phyloP scores from a whole-genome alignment of 768 basidiomycete genomes.

The Lactarius sp. region DNA sequence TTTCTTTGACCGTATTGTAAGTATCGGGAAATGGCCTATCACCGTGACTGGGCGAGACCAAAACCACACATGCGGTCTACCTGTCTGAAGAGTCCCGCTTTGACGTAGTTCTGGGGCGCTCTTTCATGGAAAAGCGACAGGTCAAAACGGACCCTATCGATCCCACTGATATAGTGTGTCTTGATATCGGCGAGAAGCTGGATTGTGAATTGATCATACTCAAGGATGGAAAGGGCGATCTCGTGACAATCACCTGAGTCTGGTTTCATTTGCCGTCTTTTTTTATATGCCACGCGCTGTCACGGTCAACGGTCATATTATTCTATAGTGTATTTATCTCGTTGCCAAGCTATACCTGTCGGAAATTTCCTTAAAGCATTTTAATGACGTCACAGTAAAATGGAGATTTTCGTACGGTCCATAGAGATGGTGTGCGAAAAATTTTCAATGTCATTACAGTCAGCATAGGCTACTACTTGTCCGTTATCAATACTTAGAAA shows the following conservation, averaged over 20 bases:
- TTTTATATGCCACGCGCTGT: background rate
- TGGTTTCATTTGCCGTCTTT: background rate
- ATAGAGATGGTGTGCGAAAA: too few species aligned
- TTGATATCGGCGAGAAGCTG: slow-evolving; percentile 89
- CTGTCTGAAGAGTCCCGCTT: slow-evolving; percentile 94
- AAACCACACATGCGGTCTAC: slow-evolving; percentile 56
- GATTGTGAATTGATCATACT: slow-evolving; percentile 90
- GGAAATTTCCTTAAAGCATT: too few species aligned
- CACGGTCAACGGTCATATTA: background rate
- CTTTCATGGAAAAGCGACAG: slow-evolving; percentile 72
- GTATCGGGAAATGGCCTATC: slow-evolving; percentile 82
- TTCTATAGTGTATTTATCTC: background rate
- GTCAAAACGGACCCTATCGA: slow-evolving; percentile 80
- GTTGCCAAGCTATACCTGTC: too few species aligned
- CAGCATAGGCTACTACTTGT: too few species aligned
- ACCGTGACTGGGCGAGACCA: slow-evolving; percentile 46
- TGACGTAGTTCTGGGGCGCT: slow-evolving; percentile 88
- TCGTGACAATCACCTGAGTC: slow-evolving; percentile 75
- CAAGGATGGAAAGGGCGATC: slow-evolving; percentile 85
- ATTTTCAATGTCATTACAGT: too few species aligned
- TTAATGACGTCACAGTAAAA: too few species aligned
- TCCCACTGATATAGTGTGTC: slow-evolving; percentile 83
- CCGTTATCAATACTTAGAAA: too few species aligned
- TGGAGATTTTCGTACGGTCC: too few species aligned
- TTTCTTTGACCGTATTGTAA: slow-evolving; percentile 21